Conservation (phyloP, 2,329 filamentous ascomycete genomes). For the Metarhizium anisopliae region DNA sequence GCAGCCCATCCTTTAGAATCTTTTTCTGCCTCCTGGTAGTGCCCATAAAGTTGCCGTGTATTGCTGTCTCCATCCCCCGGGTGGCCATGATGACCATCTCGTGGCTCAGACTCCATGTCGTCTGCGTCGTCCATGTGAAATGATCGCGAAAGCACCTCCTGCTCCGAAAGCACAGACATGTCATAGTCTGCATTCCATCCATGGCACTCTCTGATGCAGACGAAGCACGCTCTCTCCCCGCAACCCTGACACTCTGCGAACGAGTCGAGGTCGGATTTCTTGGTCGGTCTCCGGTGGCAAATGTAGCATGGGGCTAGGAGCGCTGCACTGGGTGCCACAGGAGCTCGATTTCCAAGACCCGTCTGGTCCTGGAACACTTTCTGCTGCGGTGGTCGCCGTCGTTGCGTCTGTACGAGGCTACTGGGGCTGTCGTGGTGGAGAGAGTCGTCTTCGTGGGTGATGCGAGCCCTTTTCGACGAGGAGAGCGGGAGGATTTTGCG, state of each 20-base stretch:
- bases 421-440: conserved; percentile 11
- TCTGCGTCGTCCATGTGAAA: conserved; percentile 44
- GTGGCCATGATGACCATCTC: background rate
- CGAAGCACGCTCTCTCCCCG: conserved; percentile 52
- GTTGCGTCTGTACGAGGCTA: conserved; percentile 10
- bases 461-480: conserved; percentile 21
- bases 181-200: conserved; percentile 29
- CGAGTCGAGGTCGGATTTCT: conserved; percentile 56
- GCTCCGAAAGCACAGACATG: conserved; percentile 17
- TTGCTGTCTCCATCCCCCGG: conserved; percentile 2
- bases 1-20: conserved; percentile 25
- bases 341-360: conserved; percentile 4
- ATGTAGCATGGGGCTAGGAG: conserved; percentile 53
- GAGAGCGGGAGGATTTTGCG: conserved; percentile 22
- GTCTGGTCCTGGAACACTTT: conserved; percentile 14
- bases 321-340: conserved; percentile 9
- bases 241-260: conserved; percentile 58
- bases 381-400: conserved; percentile 17
- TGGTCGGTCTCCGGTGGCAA: conserved; percentile 56
- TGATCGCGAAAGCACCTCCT: conserved; percentile 31
- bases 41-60: background rate
- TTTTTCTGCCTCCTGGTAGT: conserved; percentile 2
- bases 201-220: conserved; percentile 58
- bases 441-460: conserved; percentile 13
- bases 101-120: conserved; percentile 11